Evolutionary conservation across 2,329 filamentous ascomycete species (phyloP).

Genomic region (Aquanectria penicillioides): DNA sequence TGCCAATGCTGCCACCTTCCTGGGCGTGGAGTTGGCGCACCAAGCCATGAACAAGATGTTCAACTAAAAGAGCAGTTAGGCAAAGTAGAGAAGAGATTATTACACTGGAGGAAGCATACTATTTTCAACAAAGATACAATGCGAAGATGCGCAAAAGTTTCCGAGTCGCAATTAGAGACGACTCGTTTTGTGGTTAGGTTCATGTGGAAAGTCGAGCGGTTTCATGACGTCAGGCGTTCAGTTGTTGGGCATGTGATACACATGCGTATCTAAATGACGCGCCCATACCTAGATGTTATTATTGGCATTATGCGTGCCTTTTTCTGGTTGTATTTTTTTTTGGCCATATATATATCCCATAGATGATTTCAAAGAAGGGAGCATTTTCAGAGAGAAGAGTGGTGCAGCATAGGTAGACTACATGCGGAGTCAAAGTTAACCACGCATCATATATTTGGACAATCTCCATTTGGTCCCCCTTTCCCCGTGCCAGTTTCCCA

Average conservation of each 20-base stretch:
- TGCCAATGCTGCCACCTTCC: slow-evolving; percentile 94
- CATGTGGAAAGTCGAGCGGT: slow-evolving; percentile 1
- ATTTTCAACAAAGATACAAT: background rate
- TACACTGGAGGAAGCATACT: background rate
- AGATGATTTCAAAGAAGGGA: slow-evolving; percentile 14
- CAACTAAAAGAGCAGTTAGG: slow-evolving; percentile 45
- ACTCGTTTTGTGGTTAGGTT: background rate
- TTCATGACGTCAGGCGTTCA: slow-evolving; percentile 15
- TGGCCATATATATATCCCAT: slow-evolving; percentile 24
- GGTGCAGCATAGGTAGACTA: slow-evolving; percentile 15
- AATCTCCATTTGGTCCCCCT: slow-evolving; percentile 24
- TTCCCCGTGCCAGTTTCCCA: slow-evolving; percentile 7
- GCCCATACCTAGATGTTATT: slow-evolving; percentile 7
- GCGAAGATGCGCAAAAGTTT: background rate
- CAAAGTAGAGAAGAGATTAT: background rate
- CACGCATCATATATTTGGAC: slow-evolving; percentile 19
- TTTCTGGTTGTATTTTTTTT: slow-evolving; percentile 14
- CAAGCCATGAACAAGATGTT: slow-evolving; percentile 84
- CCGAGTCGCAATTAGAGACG: background rate
- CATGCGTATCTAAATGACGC: slow-evolving; percentile 9
- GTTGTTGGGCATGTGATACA: slow-evolving; percentile 7
- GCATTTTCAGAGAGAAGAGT: background rate
- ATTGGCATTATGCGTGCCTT: slow-evolving; percentile 18
- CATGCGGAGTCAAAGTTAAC: slow-evolving; percentile 13
- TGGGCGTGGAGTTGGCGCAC: slow-evolving; percentile 85